Conservation (phyloP, 2,329 filamentous ascomycete genomes). For the Scytalidium lignicola region DNA sequence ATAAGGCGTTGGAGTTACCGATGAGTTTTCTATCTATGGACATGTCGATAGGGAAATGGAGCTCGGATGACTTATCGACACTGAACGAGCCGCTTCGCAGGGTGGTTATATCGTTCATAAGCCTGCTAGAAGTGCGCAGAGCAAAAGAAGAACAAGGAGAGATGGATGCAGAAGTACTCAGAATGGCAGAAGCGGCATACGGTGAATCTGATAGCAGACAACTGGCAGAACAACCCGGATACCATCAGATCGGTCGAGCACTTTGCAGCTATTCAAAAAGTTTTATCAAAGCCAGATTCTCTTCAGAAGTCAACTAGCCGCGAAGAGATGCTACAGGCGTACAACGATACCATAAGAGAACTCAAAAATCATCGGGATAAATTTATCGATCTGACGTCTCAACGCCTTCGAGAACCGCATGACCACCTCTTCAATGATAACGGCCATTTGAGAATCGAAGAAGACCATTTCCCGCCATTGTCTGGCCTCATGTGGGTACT, state of each 20-base stretch:
- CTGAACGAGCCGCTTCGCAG: slow-evolving; percentile 33
- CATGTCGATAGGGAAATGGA: slow-evolving; percentile 41
- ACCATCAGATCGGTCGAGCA: too few species aligned
- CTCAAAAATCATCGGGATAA: background rate
- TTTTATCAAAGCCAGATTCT: too few species aligned
- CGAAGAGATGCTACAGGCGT: too few species aligned
- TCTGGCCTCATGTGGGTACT: slow-evolving; percentile 39
- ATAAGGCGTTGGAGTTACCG: slow-evolving; percentile 33
- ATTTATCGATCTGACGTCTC: slow-evolving; percentile 31
- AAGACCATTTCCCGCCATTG: slow-evolving; percentile 24
- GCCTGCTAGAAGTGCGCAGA: slow-evolving; percentile 38
- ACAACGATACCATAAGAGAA: slow-evolving; percentile 4
- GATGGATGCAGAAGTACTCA: slow-evolving; percentile 9
- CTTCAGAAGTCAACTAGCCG: too few species aligned
- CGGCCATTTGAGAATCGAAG: slow-evolving; percentile 30
- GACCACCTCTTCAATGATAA: slow-evolving; percentile 36
- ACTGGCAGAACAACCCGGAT: background rate
- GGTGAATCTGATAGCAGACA: background rate
- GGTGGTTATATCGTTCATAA: slow-evolving; percentile 29
- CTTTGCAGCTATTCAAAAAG: too few species aligned
- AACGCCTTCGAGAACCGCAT: slow-evolving; percentile 35
- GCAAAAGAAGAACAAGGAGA: slow-evolving; percentile 17
- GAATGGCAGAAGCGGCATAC: slow-evolving; percentile 11
- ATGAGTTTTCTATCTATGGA: slow-evolving; percentile 42
- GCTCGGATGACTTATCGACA: slow-evolving; percentile 34